Base-by-base conservation (phyloP, 2,329 filamentous ascomycete species). In the Phaeosphaeria sp. region DNA sequence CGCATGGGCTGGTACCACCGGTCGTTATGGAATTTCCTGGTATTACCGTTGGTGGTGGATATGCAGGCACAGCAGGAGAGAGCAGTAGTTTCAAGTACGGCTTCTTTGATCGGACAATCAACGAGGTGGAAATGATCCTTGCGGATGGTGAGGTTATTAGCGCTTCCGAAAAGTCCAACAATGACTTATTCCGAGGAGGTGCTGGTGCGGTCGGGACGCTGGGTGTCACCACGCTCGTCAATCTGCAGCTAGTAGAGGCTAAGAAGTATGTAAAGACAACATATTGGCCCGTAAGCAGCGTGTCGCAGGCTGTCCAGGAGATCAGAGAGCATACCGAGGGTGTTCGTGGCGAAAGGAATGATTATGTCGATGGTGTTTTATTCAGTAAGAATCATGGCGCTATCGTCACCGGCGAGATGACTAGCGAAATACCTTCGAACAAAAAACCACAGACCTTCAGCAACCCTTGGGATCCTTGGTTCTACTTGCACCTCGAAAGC, bases 11-110 rank as follows among this genome's bases (percentile, higher is more conserved):
- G 1, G 78, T 90, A 1, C 87, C 89, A 0, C 84, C 86, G 0
- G 87, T 91, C 0, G 87, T 90, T 5, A 89, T 89, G 84, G 88
- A 90, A 69, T 90, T 90, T 56, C 88, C 87, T 1, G 88, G 87
- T n/a, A 91, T 90, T 70, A 91, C 89, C 1, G 86, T 85, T 6
- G 89, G 88, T 22, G 89, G 89, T 36, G 88, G 86, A 2, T 90
- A 89, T 73, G 85, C 86, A 46, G 89, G 88, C 1, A 89, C 86
- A 0, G 85, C 87, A 7, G 89, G 88, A 11, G 89, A 90, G 74
- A 90, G 87, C 75, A 89, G 85, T 63, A 87, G 84, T 18, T 92
- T 91, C 78, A 86, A 85, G 50, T 81, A 89, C 67, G 88, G 89
- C 2, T 86, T 87, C 56, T 90, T 90, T 64, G 86, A 90, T 68